Evolutionary conservation across 2,329 filamentous ascomycete species (phyloP), one percentile per base, ranked within the genome.

Genomic region (Botryosphaeria dothidea): DNA sequence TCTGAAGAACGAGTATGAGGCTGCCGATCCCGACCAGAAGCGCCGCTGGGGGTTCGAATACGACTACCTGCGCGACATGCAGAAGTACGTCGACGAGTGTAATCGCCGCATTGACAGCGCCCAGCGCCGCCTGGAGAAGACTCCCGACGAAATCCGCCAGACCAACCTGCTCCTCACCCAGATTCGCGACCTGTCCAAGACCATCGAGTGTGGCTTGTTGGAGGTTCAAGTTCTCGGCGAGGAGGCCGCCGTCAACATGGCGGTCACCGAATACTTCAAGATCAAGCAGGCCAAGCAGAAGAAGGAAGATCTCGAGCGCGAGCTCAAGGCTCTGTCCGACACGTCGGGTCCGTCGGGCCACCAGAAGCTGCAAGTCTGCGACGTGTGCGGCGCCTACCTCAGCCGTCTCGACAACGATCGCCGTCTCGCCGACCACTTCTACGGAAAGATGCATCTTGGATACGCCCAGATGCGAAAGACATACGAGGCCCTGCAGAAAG

Each of bases 381-480:
- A 99, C 79, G 95, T 98, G 0, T 99, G 95, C 78, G 95, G 95
- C 68, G 95, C 95, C 5, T 99, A 98, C 77, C 85, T 99, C 41
- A 93, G 89, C 68, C 83, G 95, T 23, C 85, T 99, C 34, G 95
- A 99, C 76, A 99, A 99, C 75, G 95, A 99, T 77, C 87, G 95
- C 38, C 86, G 95, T 31, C 78, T 99, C 74, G 95, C 95, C 21
- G 95, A 99, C 76, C 95, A 99, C 78, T 99, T 99, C 76, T 98
- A 97, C 78, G 95, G 95, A 23, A 99, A 99, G 84, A 99, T 99
- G 95, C 95, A 99, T 75, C 81, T 99, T 65, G 95, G 95, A 0
- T 99, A 98, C 76, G 95, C 95, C 17, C 92, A 97, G 80, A 99
- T 99, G 95, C 88, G 95, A 71, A 96, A 95, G 84, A 95, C 93